These are phyloP conservation scores for Colletotrichum kahawae DNA, from an alignment of 2,329 filamentous ascomycete genomes.

Conservation along the genomic window DNA sequence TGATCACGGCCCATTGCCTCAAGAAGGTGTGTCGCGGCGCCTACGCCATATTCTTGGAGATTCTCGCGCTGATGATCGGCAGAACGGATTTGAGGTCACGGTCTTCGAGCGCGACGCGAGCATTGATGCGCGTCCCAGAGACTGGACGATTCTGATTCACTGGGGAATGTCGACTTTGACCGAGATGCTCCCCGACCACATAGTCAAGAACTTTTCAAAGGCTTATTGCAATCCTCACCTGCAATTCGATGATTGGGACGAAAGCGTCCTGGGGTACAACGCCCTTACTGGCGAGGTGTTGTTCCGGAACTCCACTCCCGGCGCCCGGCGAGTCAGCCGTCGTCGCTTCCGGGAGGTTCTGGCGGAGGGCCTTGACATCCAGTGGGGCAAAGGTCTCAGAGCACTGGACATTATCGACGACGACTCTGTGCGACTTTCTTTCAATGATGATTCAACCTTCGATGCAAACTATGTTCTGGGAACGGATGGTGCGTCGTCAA, in stretches of 20 bases:
- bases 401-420: not conserved
- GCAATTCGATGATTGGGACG: constrained; percentile 32
- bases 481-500: constrained; percentile 34
- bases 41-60: too few relatives aligned
- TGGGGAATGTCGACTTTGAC: constrained; percentile 42
- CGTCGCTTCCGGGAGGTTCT: constrained; percentile 36
- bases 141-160: constrained; percentile 45
- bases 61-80: not conserved
- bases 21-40: constrained; percentile 29
- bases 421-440: constrained; percentile 25
- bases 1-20: constrained; percentile 41
- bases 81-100: constrained; percentile 37
- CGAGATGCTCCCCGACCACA: constrained; percentile 35
- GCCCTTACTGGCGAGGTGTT: constrained; percentile 40
- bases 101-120: constrained; percentile 36
- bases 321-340: constrained; percentile 37
- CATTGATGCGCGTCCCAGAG: constrained; percentile 33
- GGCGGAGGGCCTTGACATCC: constrained; percentile 34
- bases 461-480: constrained; percentile 35
- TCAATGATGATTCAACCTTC: constrained; percentile 28
- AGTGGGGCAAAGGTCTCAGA: constrained; percentile 31
- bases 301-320: constrained; percentile 36
- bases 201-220: constrained; percentile 31
- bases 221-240: constrained; percentile 40
- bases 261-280: constrained; percentile 36